Conservation (phyloP, 2,329 filamentous ascomycete genomes). For the Trichoderma sp. region DNA sequence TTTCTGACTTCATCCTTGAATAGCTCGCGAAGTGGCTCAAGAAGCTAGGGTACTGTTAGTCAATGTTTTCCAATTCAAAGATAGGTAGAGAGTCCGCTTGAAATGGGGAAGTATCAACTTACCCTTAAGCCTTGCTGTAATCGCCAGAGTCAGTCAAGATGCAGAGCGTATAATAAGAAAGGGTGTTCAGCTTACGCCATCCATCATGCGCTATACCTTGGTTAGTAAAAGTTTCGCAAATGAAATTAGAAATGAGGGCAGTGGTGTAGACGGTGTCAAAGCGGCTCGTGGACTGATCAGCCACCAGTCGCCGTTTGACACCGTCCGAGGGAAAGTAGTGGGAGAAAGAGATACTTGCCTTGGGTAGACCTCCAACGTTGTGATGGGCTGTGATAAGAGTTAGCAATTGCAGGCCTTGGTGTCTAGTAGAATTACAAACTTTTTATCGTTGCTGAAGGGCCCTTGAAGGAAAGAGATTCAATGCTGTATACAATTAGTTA, state of each 20-base stretch:
- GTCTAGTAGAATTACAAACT: background rate
- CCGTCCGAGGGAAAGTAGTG: background rate
- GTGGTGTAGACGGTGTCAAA: background rate
- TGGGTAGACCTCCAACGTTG: conserved; percentile 65
- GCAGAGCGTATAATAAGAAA: background rate
- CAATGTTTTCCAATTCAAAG: background rate
- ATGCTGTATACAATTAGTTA: background rate
- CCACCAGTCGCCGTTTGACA: background rate
- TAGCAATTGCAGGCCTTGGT: background rate
- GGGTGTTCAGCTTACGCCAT: background rate
- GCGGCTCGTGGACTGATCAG: background rate
- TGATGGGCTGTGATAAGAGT: conserved; percentile 40
- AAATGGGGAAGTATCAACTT: background rate
- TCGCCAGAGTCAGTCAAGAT: background rate
- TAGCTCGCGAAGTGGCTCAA: background rate
- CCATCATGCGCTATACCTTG: background rate
- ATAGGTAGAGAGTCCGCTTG: background rate
- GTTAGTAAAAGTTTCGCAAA: background rate
- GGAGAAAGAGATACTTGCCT: background rate
- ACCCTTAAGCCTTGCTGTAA: background rate
- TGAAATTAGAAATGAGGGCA: background rate
- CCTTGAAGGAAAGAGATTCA: background rate
- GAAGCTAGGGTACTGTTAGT: background rate
- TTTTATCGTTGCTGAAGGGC: conserved; percentile 30
- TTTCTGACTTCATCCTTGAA: background rate